These are phyloP conservation scores for Hanseniaspora osmophila DNA, from an alignment of 805 yeast species.

Conservation along the genomic window DNA sequence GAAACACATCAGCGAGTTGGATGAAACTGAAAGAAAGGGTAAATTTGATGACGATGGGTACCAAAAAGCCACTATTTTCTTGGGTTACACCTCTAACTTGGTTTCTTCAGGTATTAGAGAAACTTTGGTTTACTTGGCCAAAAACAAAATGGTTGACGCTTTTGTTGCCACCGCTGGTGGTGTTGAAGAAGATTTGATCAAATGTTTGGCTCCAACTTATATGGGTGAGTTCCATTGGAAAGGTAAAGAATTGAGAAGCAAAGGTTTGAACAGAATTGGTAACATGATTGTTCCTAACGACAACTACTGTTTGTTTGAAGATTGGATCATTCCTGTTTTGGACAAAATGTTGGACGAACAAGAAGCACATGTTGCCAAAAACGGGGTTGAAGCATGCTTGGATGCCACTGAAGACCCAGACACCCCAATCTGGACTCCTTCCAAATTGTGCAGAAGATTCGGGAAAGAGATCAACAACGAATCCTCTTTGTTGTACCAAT, in stretches of 20 bases:
- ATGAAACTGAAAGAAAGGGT: constrained; percentile 59
- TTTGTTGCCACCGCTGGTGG: constrained; percentile 98
- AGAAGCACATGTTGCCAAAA: constrained; percentile 42
- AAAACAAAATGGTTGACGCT: constrained; percentile 87
- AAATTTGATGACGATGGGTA: constrained; percentile 63
- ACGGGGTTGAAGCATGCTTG: constrained; percentile 36
- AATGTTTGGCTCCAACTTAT: constrained; percentile 90
- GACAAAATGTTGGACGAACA: constrained; percentile 84
- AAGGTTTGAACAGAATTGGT: constrained; percentile 97
- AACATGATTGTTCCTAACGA: constrained; percentile 94
- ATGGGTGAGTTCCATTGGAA: constrained; percentile 79
- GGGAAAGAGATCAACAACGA: constrained; percentile 95
- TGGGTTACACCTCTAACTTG: constrained; percentile 94
- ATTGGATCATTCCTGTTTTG: constrained; percentile 93
- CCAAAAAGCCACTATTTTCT: constrained; percentile 79
- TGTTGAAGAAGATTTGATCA: constrained; percentile 91
- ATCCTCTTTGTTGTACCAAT: constrained; percentile 90
- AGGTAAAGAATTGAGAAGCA: constrained; percentile 74
- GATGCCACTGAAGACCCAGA: constrained; percentile 38
- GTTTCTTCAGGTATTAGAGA: constrained; percentile 91
- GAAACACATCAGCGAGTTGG: constrained; percentile 48
- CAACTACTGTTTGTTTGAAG: constrained; percentile 93
- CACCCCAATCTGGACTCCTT: constrained; percentile 76
- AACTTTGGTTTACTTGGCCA: constrained; percentile 76
- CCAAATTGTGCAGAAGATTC: constrained; percentile 76